Percentiles rank a stretch among this genome's conserved stretches.
phyloP scores from a whole-genome alignment of 495 filamentous ascomycete genomes.

The Trichoderma reesei region DNA sequence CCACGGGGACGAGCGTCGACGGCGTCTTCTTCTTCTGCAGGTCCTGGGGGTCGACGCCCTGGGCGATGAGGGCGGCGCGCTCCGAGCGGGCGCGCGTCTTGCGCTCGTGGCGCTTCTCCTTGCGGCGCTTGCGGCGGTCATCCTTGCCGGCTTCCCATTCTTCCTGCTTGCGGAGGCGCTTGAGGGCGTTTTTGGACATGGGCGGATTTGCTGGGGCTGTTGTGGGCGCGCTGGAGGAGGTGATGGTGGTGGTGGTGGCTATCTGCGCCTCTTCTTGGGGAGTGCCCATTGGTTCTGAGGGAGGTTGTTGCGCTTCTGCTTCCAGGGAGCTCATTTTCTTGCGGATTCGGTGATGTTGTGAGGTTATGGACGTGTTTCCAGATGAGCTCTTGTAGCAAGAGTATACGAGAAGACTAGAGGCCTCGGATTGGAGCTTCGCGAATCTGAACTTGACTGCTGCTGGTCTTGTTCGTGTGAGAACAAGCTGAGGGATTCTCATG shows the following conservation, averaged over 20 bases:
- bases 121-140: conserved; percentile 59
- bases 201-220: background rate
- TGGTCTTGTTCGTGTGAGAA: too few species aligned
- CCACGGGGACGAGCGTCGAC: conserved; percentile 52
- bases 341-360: background rate
- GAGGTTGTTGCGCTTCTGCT: background rate
- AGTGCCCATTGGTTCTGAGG: background rate
- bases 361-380: background rate
- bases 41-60: conserved; percentile 25
- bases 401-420: too few species aligned
- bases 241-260: too few species aligned
- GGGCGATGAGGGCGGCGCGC: conserved; percentile 28
- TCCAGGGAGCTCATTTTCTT: conserved; percentile 1
- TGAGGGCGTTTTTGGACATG: conserved; percentile 73
- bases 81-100: conserved; percentile 46
- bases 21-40: conserved; percentile 22
- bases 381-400: background rate
- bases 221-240: background rate
- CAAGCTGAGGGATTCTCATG: background rate
- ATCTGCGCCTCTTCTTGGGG: background rate
- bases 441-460: too few species aligned
- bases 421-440: too few species aligned
- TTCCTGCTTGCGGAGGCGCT: conserved; percentile 56
- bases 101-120: conserved; percentile 57
- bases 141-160: conserved; percentile 59